These are phyloP conservation scores for Penicillium sp. DNA, from an alignment of 2,329 filamentous ascomycete genomes.

Conservation along the genomic window DNA sequence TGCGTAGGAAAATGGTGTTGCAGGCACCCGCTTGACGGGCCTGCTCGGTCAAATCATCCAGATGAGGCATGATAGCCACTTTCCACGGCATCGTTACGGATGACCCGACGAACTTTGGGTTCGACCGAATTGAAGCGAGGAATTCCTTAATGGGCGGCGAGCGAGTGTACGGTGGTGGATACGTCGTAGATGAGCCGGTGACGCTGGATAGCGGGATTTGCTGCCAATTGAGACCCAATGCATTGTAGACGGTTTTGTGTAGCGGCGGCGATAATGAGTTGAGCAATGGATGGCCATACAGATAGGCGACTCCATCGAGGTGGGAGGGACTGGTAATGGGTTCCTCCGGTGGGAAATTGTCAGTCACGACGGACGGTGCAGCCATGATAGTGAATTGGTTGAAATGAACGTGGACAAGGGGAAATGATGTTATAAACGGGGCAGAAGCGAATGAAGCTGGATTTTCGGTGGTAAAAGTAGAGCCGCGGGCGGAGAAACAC, in stretches of 20 bases:
- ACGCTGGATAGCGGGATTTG: slow-evolving; percentile 45
- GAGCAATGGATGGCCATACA: slow-evolving; percentile 52
- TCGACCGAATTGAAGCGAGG: slow-evolving; percentile 31
- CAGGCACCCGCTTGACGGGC: slow-evolving; percentile 68
- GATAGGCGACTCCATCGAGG: slow-evolving; percentile 49
- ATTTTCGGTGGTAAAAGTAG: slow-evolving; percentile 12
- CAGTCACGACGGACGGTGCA: slow-evolving; percentile 12
- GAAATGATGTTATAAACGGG: background rate
- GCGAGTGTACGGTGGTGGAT: slow-evolving; percentile 32
- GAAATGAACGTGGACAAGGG: slow-evolving; percentile 1
- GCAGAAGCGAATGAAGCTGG: slow-evolving; percentile 4
- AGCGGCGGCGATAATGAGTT: slow-evolving; percentile 53
- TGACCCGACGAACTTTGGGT: slow-evolving; percentile 51
- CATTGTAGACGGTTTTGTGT: slow-evolving; percentile 50
- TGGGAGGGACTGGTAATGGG: slow-evolving; percentile 31
- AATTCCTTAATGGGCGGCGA: slow-evolving; percentile 35
- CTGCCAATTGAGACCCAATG: slow-evolving; percentile 40
- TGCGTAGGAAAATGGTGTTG: slow-evolving; percentile 68
- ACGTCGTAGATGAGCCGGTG: slow-evolving; percentile 25
- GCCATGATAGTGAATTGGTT: slow-evolving; percentile 22
- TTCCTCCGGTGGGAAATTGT: slow-evolving; percentile 24
- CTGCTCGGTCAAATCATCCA: slow-evolving; percentile 68
- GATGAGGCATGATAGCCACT: slow-evolving; percentile 64
- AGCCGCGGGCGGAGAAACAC: slow-evolving; percentile 17
- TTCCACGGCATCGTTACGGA: slow-evolving; percentile 83